Base-by-base conservation (phyloP, 352 stramenopile species). In the Globisporangium paddicum region DNA sequence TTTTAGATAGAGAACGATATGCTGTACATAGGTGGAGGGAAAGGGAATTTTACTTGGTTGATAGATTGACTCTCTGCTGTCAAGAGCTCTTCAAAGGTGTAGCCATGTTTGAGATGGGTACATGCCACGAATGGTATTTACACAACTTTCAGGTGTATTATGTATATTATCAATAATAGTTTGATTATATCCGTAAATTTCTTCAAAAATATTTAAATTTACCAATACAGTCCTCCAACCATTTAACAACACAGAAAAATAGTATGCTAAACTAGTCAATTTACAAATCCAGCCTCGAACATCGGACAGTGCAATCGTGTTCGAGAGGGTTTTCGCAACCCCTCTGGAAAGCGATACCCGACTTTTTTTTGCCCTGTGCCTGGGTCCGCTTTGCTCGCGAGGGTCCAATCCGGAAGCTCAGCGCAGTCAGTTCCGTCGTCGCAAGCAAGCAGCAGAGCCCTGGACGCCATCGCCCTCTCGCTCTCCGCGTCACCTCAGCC, bases 351-450 rank as follows among this genome's bases (percentile, higher is more conserved):
- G 18, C 5, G 46, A 35, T 45, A 21, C 16, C 28, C n/a, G 38
- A 41, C 35, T 41, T 41, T 45, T 44, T 44, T 38, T 52, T 26
- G 14, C 16, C 32, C 6, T 53, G 16, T 26, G 26, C 18, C 30
- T 53, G 47, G 32, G 30, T 53, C 47, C n/a, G 30, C 26, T 35
- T 11, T 26, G n/a, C 30, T 28, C 18, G 42, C 21, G 26, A 53
- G 46, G 47, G 47, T 53, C 47, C 28, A 40, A 40, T 53, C 47
- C 28, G 47, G 19, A 53, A 53, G 47, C 28, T 38, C 46, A 53
- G 46, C 32, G 26, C 47, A 47, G 41, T 47, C 41, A 47, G 28
- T 53, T 53, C 47, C 28, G 47, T 53, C 47, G 32, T 52, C 46
- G 28, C 7, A 9, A 38, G 46, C 14, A 23, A 25, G 6, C 11